Base-by-base conservation (phyloP, 2,329 filamentous ascomycete genomes). In the Leptographium radiaticola region DNA sequence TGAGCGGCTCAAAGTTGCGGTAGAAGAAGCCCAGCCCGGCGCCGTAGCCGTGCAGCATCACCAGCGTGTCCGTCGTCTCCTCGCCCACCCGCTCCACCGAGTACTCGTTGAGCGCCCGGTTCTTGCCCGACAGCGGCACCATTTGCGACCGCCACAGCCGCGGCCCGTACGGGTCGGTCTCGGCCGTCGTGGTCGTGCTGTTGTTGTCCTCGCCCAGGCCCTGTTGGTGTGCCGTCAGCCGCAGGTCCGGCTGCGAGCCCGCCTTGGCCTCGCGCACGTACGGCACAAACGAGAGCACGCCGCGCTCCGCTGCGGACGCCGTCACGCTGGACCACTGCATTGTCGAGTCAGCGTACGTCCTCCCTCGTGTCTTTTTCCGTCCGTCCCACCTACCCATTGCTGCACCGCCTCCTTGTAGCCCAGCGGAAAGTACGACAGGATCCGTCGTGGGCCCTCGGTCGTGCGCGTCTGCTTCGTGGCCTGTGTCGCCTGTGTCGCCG, bases 11-110 rank as follows among this genome's bases (percentile, higher is more conserved):
- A 57, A 95, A 95, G 66, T 98, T 98, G 71, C 93, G 91, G 75
- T 96, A 98, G 75, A 95, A 98, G 70, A 98, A 97, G 25, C 91
- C 93, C 0, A 98, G 76, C 0, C 93, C 93, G 2, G 93, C 93
- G 48, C 93, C 93, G 67, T 98, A 98, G 57, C 93, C 93, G 66
- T 98, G 93, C 6, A 98, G 73, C 81, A 98, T 95, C 46, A 98
- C 91, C 16, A 98, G 75, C 45, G 88, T 93, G 64, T 97, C 84
- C 48, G 94, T 84, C 0, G 81, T 79, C 6, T 83, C 70, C 65
- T 96, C 90, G 39, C 83, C 88, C 1, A 89, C 71, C 50, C 90
- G 78, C 70, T 95, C 88, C 2, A 98, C 81, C 1, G 87, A 89
- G 67, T 96, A 93, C 65, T 98, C 93, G 65, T 98, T 97, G 58